Percentiles rank a stretch among this genome's conserved stretches.
Conservation (phyloP, 2,329 filamentous ascomycete species). For the Anthostomella pinea region DNA sequence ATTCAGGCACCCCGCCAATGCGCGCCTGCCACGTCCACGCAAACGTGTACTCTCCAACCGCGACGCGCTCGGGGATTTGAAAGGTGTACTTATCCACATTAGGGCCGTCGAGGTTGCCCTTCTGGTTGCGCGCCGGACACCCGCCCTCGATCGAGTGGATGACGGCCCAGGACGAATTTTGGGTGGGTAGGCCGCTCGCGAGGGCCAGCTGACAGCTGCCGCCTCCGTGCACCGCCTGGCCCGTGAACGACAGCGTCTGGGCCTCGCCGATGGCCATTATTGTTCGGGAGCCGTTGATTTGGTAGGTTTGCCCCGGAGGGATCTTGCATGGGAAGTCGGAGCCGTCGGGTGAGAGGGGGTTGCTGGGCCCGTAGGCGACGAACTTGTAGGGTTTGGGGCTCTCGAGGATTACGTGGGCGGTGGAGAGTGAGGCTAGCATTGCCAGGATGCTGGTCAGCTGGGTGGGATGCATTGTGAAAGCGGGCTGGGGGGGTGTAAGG, state of each 20-base stretch:
- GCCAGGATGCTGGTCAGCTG: neutral
- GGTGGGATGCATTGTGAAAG: constrained; percentile 1
- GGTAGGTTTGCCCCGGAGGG: constrained; percentile 36
- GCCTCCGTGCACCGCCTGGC: constrained; percentile 52
- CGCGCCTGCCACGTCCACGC: constrained; percentile 73
- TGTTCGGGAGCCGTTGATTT: constrained; percentile 43
- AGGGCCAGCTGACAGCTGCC: constrained; percentile 74
- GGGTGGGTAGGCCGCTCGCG: constrained; percentile 58
- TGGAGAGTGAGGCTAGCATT: constrained; percentile 7
- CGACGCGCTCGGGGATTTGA: constrained; percentile 56
- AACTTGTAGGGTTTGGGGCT: constrained; percentile 53
- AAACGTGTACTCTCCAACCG: constrained; percentile 63
- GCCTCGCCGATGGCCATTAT: constrained; percentile 53
- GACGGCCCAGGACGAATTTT: constrained; percentile 62
- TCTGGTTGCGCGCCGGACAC: constrained; percentile 54
- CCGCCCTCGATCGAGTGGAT: constrained; percentile 69
- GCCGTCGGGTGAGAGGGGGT: constrained; percentile 55
- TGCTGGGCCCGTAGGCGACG: constrained; percentile 42
- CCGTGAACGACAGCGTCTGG: constrained; percentile 12
- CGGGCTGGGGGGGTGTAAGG: too few species aligned
- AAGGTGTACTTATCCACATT: constrained; percentile 52
- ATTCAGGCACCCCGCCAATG: constrained; percentile 67
- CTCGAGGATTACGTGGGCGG: constrained; percentile 62
- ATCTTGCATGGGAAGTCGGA: constrained; percentile 69
- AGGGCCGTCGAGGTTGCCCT: constrained; percentile 46